Percentiles rank a stretch among this genome's conserved stretches.
These are phyloP conservation scores for Entomophthora muscae DNA, from an alignment of 371 early-diverging fungal genomes.

Conservation along the genomic window DNA sequence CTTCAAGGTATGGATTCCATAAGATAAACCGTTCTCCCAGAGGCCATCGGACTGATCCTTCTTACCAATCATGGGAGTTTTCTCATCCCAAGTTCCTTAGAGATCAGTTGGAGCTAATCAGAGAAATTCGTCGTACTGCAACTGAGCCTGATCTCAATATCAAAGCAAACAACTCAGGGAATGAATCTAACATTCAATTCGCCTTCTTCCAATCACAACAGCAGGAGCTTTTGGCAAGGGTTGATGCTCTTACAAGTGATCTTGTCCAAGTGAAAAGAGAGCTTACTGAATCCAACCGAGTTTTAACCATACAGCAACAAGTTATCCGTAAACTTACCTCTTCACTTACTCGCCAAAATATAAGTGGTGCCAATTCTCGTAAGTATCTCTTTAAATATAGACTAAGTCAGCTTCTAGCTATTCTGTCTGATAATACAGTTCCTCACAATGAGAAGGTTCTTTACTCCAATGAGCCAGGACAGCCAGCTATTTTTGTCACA, in stretches of 20 bases:
- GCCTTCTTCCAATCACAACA: slow-evolving; percentile 54
- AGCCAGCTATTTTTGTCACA: not conserved
- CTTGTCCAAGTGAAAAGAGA: slow-evolving; percentile 48
- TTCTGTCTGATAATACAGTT: not conserved
- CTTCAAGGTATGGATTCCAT: slow-evolving; percentile 63
- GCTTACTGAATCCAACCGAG: slow-evolving; percentile 42
- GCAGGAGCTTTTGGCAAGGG: slow-evolving; percentile 49
- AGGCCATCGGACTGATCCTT: slow-evolving; percentile 58
- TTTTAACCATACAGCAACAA: slow-evolving; percentile 33
- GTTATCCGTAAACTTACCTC: slow-evolving; percentile 14
- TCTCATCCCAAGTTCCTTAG: slow-evolving; percentile 68
- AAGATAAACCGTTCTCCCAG: slow-evolving; percentile 73
- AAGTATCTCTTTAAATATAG: not conserved
- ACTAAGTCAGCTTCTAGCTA: not conserved
- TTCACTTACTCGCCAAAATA: not conserved
- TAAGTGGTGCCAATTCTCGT: not conserved
- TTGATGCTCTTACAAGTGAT: slow-evolving; percentile 47
- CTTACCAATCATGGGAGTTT: slow-evolving; percentile 86
- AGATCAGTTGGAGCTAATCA: slow-evolving; percentile 56
- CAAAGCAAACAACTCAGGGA: slow-evolving; percentile 32
- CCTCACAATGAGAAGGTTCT: not conserved
- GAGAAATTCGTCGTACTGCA: slow-evolving; percentile 68
- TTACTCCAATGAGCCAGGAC: not conserved
- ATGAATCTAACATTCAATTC: slow-evolving; percentile 44
- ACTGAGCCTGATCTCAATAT: slow-evolving; percentile 55